Base-by-base conservation (phyloP, 306 rosid genomes). In the Quercus agrifolia region DNA sequence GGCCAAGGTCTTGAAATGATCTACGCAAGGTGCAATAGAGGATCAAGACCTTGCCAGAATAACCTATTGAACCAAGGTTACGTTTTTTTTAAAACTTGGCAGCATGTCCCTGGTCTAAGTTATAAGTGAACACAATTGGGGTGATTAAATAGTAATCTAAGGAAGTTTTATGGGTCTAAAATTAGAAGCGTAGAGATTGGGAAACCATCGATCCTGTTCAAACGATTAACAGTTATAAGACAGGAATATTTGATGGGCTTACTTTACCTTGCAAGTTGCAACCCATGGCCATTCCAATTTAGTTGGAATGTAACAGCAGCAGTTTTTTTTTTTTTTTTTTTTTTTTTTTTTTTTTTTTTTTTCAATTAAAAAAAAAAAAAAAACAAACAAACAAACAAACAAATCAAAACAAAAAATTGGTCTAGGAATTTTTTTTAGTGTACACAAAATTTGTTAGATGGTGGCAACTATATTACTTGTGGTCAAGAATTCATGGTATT, bases 31-130 rank as follows among this genome's bases (percentile, higher is more conserved):
- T 8, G 52, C 15, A 21, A 10, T 46, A 49, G 10, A 41, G 9
- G 6, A 12, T 8, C 56, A 62, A 62, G 88, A 82, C 87, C 86
- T 87, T 79, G 78, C 79, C 81, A 10, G 75, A 78, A 80, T 82
- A 70, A 61, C 25, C 69, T 5, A 66, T 23, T 44, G 69, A 59
- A 79, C 55, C 87, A 62, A 78, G 73, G 72, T 25, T 58, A 21
- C 44, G 49, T 30, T 21, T 63, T 21, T 46, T 7, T 7, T 0
- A 2, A 23, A 61, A 19, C 62, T 71, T 74, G 75, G n/a, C 71
- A 77, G 31, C 86, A 56, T 58, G 28, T 6, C 57, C 71, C 71
- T 11, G 17, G 23, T 23, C 12, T 30, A 71, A 67, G 9, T 69
- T 51, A 15, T 18, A 1, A 10, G 41, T 41, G 52, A 38, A 8